Conservation (phyloP, 495 filamentous ascomycete species). For the Bacidia rubella region DNA sequence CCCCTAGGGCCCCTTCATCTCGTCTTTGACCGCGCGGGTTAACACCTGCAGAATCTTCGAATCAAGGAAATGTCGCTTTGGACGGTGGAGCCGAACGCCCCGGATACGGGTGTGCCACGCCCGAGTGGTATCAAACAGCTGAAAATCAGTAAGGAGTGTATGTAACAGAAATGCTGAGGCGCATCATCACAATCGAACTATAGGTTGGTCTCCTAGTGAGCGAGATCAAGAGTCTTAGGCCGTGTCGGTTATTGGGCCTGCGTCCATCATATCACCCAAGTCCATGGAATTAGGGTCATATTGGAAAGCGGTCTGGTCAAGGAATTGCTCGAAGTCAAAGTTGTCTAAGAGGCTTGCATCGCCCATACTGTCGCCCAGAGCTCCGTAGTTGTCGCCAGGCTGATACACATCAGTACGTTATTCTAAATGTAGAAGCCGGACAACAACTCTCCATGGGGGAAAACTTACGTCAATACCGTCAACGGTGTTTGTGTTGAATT, state of each 20-base stretch:
- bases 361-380: conserved; percentile 24
- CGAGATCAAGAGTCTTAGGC: conserved; percentile 5
- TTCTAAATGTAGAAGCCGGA: no score
- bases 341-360: conserved; percentile 66
- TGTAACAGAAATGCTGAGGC: no score
- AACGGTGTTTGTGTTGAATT: conserved; percentile 20
- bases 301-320: conserved; percentile 40
- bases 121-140: not conserved
- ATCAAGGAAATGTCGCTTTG: not conserved
- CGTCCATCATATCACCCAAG: conserved; percentile 36
- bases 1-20: no score
- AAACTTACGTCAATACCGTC: conserved; percentile 16
- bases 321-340: conserved; percentile 94
- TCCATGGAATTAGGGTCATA: conserved; percentile 41
- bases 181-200: no score
- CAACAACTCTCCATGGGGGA: no score
- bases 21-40: no score
- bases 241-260: conserved; percentile 30
- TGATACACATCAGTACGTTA: no score
- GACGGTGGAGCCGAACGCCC: not conserved
- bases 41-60: no score
- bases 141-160: no score
- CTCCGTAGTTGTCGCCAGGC: not conserved
- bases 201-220: no score
- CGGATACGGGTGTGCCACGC: not conserved